Conservation (phyloP, 768 basidiomycete species). For the Tubosaeta brunneosetosa region DNA sequence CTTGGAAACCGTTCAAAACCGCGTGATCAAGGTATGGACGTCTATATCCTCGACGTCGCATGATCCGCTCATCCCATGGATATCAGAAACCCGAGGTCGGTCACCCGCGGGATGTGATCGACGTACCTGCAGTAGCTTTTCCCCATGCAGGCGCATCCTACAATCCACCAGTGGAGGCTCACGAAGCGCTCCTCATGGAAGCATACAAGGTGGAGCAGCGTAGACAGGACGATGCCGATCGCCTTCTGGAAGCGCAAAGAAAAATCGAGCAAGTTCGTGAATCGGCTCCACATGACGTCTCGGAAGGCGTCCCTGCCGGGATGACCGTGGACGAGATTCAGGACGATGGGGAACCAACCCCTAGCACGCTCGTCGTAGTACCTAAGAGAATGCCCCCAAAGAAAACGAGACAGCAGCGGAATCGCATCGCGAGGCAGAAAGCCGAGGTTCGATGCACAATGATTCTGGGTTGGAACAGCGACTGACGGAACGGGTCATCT, state of each 20-base stretch:
- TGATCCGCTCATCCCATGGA: not conserved
- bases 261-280: conserved; percentile 49
- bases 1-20: conserved; percentile 34
- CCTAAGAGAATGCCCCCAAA: conserved; percentile 39
- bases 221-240: conserved; percentile 48
- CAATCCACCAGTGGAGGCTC: conserved; percentile 74
- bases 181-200: conserved; percentile 62
- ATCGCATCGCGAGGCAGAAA: conserved; percentile 57
- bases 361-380: conserved; percentile 27
- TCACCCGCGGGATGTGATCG: conserved; percentile 50
- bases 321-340: conserved; percentile 57
- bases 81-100: conserved; percentile 46
- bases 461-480: not conserved
- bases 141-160: conserved; percentile 88
- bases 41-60: not conserved
- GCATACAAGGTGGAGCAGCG: conserved; percentile 66
- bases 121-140: conserved; percentile 57
- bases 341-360: conserved; percentile 36
- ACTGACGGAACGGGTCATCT: not conserved
- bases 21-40: conserved; percentile 48
- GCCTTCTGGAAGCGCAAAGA: conserved; percentile 48
- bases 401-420: conserved; percentile 64
- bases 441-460: conserved; percentile 51
- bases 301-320: conserved; percentile 45
- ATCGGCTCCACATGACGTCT: conserved; percentile 28